These are phyloP conservation scores for Boletus coccyginus DNA, from an alignment of 768 basidiomycete genomes.

Conservation along the genomic window DNA sequence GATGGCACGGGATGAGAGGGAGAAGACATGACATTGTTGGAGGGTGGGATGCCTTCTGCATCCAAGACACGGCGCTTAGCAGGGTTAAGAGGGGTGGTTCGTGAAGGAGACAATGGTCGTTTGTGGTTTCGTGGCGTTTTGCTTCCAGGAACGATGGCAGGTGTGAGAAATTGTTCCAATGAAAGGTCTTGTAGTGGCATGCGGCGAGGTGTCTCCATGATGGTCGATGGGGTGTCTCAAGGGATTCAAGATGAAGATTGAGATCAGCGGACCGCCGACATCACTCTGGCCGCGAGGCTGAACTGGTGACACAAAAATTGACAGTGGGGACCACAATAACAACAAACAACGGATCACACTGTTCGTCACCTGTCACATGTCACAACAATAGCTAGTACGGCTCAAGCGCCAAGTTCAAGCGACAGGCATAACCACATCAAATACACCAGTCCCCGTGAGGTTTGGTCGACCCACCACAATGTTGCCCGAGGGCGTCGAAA, in stretches of 20 bases:
- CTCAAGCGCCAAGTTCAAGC: not conserved
- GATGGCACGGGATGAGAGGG: constrained; percentile 31
- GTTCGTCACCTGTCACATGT: constrained; percentile 10
- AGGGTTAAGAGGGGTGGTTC: constrained; percentile 50
- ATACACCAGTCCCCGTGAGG: constrained; percentile 91
- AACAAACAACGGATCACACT: constrained; percentile 18
- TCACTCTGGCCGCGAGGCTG: constrained; percentile 23
- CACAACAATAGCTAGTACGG: constrained; percentile 4
- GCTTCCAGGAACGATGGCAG: constrained; percentile 23
- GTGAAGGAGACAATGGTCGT: constrained; percentile 60
- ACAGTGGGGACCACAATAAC: constrained; percentile 17
- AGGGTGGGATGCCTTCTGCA: constrained; percentile 47
- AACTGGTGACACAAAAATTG: constrained; percentile 18
- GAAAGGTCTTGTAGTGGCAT: constrained; percentile 58
- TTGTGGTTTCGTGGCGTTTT: constrained; percentile 42
- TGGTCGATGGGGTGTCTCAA: not conserved
- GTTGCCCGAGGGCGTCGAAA: constrained; percentile 85
- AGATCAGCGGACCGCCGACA: constrained; percentile 26
- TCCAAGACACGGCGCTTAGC: constrained; percentile 66
- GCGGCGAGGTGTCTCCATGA: constrained; percentile 35
- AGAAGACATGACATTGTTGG: constrained; percentile 23
- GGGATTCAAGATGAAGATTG: constrained; percentile 12
- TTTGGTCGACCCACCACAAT: constrained; percentile 89
- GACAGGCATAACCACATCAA: constrained; percentile 74
- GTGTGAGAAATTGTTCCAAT: constrained; percentile 50